Evolutionary conservation across 192 early-diverging fungal species (phyloP).

Genomic region (Linnemannia hyalina): DNA sequence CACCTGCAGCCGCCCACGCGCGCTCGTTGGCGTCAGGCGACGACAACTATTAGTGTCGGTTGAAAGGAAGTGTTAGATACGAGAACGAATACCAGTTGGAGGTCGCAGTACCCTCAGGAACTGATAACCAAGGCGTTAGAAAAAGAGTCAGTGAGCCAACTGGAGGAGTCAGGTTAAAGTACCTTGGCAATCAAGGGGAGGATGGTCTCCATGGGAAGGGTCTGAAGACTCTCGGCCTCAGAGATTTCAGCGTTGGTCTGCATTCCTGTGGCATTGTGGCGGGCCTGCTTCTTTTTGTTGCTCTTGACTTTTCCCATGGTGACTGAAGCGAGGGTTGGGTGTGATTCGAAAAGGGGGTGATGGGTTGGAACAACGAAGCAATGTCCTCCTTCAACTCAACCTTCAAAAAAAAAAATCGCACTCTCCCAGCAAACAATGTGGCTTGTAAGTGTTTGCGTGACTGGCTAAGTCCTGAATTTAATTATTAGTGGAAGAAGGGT

Average conservation of each 20-base stretch:
- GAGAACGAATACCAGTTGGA: background rate
- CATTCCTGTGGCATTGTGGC: constrained; percentile 51
- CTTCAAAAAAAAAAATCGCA: constrained; percentile 3
- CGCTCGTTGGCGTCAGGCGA: constrained; percentile 80
- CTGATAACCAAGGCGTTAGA: background rate
- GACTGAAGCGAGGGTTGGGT: background rate
- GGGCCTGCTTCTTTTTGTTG: constrained; percentile 43
- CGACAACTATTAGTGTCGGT: constrained; percentile 61
- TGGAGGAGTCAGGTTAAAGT: background rate
- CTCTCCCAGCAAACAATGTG: background rate
- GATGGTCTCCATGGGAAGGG: constrained; percentile 49
- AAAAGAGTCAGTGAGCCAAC: background rate
- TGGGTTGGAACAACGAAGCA: background rate
- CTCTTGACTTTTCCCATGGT: constrained; percentile 55
- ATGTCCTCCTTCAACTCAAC: background rate
- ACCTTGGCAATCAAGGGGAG: constrained; percentile 53
- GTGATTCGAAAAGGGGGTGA: background rate
- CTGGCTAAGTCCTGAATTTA: background rate
- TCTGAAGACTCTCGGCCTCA: constrained; percentile 13
- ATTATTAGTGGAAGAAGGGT: background rate
- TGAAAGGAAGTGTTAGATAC: background rate
- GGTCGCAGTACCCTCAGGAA: background rate
- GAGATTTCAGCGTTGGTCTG: constrained; percentile 38
- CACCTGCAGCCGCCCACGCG: constrained; percentile 90
- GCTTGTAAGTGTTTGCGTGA: background rate